A percentile compares a stretch with the other conserved stretches of the same genome.
Evolutionary conservation across 345 rosid species (phyloP).

Genomic region (Ceriops tagal): DNA sequence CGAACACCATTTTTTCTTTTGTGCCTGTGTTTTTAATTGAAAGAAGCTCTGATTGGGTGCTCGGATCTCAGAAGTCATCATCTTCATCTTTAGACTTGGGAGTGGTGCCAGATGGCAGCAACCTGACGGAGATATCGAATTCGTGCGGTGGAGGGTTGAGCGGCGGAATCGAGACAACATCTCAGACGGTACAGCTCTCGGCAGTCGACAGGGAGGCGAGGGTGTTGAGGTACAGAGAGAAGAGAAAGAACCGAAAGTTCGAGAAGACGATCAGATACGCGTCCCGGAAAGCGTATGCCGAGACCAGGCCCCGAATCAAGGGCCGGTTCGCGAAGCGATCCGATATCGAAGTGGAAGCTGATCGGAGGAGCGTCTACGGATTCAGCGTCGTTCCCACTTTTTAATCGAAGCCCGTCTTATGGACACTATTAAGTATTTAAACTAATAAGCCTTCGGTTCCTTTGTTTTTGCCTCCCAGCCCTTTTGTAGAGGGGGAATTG

Average conservation of each 20-base stretch:
- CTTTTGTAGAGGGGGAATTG: no score
- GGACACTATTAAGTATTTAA: no score
- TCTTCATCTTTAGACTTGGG: slow-evolving; percentile 88
- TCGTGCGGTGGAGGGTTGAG: slow-evolving; percentile 34
- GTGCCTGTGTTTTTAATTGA: no score
- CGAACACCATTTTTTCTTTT: no score
- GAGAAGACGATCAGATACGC: slow-evolving; percentile 97
- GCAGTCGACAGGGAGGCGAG: slow-evolving; percentile 85
- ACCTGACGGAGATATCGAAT: slow-evolving; percentile 57
- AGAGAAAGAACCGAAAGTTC: slow-evolving; percentile 90
- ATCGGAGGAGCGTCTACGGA: slow-evolving; percentile 43
- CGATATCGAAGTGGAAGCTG: slow-evolving; percentile 32
- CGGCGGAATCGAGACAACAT: slow-evolving; percentile 39
- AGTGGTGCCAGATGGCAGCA: slow-evolving; percentile 84
- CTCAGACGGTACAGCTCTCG: slow-evolving; percentile 56
- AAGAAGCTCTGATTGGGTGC: neutral
- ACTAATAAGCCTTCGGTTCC: no score
- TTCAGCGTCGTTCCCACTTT: slow-evolving; percentile 84
- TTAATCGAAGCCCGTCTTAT: slow-evolving; percentile 11
- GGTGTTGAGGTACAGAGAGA: slow-evolving; percentile 95
- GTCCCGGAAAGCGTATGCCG: slow-evolving; percentile 88
- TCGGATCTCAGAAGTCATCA: slow-evolving; percentile 60
- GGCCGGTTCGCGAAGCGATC: slow-evolving; percentile 88
- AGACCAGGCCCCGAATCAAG: slow-evolving; percentile 86
- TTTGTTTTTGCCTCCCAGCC: no score